A percentile compares a stretch with the other conserved stretches of the same genome.
phyloP scores from a whole-genome alignment of 305 asterid species.

The Fraxinus ornus region DNA sequence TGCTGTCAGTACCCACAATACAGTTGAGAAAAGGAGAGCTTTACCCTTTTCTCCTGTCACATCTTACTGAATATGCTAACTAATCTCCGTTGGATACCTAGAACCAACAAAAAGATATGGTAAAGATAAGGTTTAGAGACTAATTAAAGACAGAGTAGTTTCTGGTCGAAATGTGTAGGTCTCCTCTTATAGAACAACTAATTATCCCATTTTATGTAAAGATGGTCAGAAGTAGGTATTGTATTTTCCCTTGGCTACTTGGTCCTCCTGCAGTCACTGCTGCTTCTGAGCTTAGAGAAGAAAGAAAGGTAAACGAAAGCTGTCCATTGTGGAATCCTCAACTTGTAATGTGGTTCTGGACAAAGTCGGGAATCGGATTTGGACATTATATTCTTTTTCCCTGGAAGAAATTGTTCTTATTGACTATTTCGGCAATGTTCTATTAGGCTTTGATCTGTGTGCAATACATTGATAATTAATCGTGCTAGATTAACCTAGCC shows the following conservation, averaged over 20 bases:
- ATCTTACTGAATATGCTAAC: slow-evolving; percentile 1
- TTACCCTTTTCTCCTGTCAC: slow-evolving; percentile 12
- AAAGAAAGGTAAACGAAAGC: background rate
- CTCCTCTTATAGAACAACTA: slow-evolving; percentile 12
- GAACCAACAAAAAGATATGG: background rate
- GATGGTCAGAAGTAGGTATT: background rate
- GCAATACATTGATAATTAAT: background rate
- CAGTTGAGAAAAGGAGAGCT: slow-evolving; percentile 28
- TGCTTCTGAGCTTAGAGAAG: background rate
- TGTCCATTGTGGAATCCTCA: background rate
- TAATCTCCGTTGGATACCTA: slow-evolving; percentile 5
- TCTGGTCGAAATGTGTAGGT: slow-evolving; percentile 14
- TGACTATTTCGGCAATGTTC: background rate
- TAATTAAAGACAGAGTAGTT: slow-evolving; percentile 10
- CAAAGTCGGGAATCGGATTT: background rate
- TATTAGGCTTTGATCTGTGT: background rate
- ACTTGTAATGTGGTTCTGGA: background rate
- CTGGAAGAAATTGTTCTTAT: background rate
- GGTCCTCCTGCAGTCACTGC: background rate
- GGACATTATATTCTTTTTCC: background rate
- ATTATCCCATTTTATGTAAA: background rate
- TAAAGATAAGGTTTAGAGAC: slow-evolving; percentile 1
- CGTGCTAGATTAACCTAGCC: background rate
- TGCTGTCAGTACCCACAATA: slow-evolving; percentile 28
- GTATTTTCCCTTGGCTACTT: background rate